Evolutionary conservation across 805 yeast species (phyloP).

Genomic region (Ogataea populi-albae): DNA sequence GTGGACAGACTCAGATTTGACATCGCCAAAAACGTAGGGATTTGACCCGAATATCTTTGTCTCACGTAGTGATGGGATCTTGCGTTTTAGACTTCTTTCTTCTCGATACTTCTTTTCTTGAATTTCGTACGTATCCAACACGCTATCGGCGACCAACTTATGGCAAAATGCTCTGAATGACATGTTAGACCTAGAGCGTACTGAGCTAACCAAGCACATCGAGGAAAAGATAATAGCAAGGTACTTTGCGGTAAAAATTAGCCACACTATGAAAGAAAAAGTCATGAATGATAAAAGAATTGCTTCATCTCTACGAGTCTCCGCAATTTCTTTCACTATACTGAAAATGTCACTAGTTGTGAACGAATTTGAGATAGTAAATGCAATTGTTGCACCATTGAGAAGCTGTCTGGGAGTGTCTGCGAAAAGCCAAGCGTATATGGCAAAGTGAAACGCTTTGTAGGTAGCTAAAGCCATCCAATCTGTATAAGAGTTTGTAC

Average conservation of each 20-base stretch:
- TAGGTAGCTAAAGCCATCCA: conserved; percentile 65
- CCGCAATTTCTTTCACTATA: conserved; percentile 57
- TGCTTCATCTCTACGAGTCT: conserved; percentile 60
- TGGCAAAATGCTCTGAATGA: conserved; percentile 24
- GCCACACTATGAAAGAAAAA: conserved; percentile 71
- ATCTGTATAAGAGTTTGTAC: conserved; percentile 63
- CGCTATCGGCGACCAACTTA: conserved; percentile 28
- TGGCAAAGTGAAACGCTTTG: conserved; percentile 59
- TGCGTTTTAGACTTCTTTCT: conserved; percentile 16
- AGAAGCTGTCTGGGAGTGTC: conserved; percentile 87
- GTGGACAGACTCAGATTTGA: too few species aligned
- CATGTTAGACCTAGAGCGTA: conserved; percentile 7
- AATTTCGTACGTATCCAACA: conserved; percentile 25
- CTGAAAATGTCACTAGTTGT: conserved; percentile 37
- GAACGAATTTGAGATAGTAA: conserved; percentile 43
- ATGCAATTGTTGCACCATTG: conserved; percentile 69
- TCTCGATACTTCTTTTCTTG: conserved; percentile 18
- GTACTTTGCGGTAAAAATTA: conserved; percentile 45
- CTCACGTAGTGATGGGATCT: conserved; percentile 22
- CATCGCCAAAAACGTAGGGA: too few species aligned
- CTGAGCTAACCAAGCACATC: conserved; percentile 16
- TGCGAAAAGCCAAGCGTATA: conserved; percentile 61
- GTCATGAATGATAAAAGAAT: conserved; percentile 74
- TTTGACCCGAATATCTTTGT: too few species aligned
- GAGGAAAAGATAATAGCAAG: conserved; percentile 22